Percentiles rank a stretch among this genome's conserved stretches.
Conservation (phyloP, 768 basidiomycete species). For the Naematelia aurantialba region DNA sequence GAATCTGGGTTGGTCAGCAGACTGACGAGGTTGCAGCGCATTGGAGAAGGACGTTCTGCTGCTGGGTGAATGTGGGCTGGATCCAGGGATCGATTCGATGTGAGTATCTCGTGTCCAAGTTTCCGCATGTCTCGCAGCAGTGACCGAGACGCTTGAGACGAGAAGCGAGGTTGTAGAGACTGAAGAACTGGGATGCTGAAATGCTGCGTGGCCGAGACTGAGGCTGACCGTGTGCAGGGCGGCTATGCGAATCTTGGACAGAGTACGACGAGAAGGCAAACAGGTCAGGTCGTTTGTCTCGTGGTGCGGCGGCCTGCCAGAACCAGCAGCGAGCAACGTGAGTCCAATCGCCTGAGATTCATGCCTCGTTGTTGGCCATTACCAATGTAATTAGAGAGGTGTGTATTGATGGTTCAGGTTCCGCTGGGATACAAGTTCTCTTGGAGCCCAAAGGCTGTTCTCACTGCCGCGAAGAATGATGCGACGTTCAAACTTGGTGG, state of each 20-base stretch:
- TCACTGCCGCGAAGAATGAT: slow-evolving; percentile 70
- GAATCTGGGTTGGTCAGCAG: no score
- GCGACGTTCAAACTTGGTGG: slow-evolving; percentile 64
- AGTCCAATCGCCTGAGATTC: slow-evolving; percentile 4
- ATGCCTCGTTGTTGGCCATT: background rate
- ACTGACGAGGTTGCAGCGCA: slow-evolving; percentile 58
- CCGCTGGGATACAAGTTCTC: slow-evolving; percentile 89
- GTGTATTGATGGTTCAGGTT: slow-evolving; percentile 49
- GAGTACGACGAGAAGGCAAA: slow-evolving; percentile 58
- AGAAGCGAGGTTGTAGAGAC: no score
- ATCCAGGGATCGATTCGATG: slow-evolving; percentile 44
- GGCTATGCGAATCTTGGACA: slow-evolving; percentile 66
- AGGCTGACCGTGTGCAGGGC: slow-evolving; percentile 55
- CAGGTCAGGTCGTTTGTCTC: slow-evolving; percentile 70
- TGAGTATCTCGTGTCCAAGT: slow-evolving; percentile 8
- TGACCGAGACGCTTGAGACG: no score
- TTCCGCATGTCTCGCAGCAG: no score
- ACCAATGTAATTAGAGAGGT: background rate
- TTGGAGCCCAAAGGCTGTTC: slow-evolving; percentile 84
- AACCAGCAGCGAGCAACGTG: slow-evolving; percentile 58
- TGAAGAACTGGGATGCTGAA: no score
- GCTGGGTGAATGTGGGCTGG: slow-evolving; percentile 70
- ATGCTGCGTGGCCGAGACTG: no score
- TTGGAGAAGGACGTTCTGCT: slow-evolving; percentile 63
- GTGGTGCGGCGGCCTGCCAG: slow-evolving; percentile 89